Evolutionary conservation across 257 asterid species (phyloP).

Genomic region (Salvia hispanica): DNA sequence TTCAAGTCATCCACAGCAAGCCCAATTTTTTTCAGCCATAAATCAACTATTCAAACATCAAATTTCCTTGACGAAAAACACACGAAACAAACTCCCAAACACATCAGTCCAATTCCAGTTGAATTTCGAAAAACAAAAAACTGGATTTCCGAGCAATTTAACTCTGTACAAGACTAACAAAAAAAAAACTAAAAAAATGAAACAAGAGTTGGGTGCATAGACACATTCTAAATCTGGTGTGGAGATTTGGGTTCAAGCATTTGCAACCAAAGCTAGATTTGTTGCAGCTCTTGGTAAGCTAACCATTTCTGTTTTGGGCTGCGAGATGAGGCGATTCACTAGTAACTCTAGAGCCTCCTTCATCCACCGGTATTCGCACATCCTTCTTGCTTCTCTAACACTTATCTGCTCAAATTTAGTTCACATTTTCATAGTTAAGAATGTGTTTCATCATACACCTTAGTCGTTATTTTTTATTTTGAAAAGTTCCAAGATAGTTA

Average conservation of each 20-base stretch:
- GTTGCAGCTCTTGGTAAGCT: conserved; percentile 26
- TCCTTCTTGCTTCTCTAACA: conserved; percentile 52
- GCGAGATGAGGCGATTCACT: conserved; percentile 39
- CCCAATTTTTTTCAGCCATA: no score
- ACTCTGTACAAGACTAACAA: conserved; percentile 35
- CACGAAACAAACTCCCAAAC: neutral
- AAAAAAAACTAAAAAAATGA: conserved; percentile 14
- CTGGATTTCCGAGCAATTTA: neutral
- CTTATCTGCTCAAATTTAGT: conserved; percentile 36
- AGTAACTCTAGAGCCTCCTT: conserved; percentile 52
- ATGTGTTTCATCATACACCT: no score
- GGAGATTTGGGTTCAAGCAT: conserved; percentile 25
- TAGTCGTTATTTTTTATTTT: no score
- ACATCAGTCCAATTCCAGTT: neutral
- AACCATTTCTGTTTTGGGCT: conserved; percentile 19
- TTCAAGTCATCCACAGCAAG: no score
- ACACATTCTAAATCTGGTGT: no score
- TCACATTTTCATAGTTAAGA: neutral
- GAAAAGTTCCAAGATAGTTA: no score
- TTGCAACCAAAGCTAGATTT: conserved; percentile 38
- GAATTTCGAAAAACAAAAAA: neutral
- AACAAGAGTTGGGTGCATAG: conserved; percentile 25
- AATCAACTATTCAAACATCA: no score
- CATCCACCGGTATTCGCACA: conserved; percentile 59
- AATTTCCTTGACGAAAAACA: neutral